Base-by-base conservation (phyloP, 2,329 filamentous ascomycete genomes). In the Xylaria hypoxylon region DNA sequence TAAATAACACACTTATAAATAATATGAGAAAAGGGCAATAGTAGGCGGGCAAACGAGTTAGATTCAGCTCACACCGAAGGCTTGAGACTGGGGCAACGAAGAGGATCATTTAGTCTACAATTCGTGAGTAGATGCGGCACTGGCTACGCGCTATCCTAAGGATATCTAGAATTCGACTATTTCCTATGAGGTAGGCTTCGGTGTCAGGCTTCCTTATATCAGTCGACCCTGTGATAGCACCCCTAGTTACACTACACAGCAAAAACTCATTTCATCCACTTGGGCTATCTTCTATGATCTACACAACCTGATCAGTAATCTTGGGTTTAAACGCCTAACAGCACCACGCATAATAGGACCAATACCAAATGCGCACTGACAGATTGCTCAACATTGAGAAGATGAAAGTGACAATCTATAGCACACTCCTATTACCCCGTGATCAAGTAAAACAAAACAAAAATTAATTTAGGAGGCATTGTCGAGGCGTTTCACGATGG, bases 1-100 rank as follows among this genome's bases (percentile, higher is more conserved):
- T 11, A 59, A 28, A 47, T 28, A 15, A 31, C 55, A 68, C 58
- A 38, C 45, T 31, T 24, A 15, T 17, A 61, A 31, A 40, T 44
- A 22, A 57, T 56, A 52, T 47, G 28, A 42, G 42, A 24, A 57
- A 50, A 11, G 47, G 47, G 40, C 33, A 38, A 48, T 7, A 3
- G 8, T 26, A 5, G 33, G 35, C 31, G n/a, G 50, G 45, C n/a
- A 44, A 8, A 59, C 11, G 4, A 45, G 28, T 33, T 13, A 17
- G 28, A 33, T 31, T 7, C 26, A 40, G 33, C 28, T 59, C 35
- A 44, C n/a, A 47, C 8, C 24, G 10, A 26, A 38, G 31, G 17
- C 15, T 26, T 55, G 26, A 13, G 19, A n/a, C 35, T 26, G n/a
- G 19, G 33, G 24, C 2, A 10, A 45, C 3, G 22, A 42, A 40